phyloP scores from a whole-genome alignment of 331 rosid genomes.

The Malus hybrid region DNA sequence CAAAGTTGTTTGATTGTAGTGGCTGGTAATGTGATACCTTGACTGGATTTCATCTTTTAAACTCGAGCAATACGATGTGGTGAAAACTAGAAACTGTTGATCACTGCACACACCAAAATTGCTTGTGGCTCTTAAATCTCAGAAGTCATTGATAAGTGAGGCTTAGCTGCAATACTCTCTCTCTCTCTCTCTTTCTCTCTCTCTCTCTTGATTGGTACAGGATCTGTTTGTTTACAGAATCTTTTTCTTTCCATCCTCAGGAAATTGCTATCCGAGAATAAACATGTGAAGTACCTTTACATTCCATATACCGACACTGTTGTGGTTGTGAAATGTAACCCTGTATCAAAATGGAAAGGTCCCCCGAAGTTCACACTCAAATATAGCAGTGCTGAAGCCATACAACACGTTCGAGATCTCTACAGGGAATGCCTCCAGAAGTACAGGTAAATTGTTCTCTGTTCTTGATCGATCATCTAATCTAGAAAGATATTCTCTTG shows the following conservation, averaged over 20 bases:
- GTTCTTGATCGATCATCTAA: constrained; percentile 8
- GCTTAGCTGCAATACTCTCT: background rate
- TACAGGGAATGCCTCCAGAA: constrained; percentile 60
- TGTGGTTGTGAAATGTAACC: constrained; percentile 89
- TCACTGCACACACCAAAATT: background rate
- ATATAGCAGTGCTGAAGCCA: constrained; percentile 66
- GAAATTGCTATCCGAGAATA: constrained; percentile 76
- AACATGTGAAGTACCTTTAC: constrained; percentile 83
- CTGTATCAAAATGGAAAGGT: constrained; percentile 85
- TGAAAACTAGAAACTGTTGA: background rate
- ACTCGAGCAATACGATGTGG: background rate
- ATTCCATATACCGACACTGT: constrained; percentile 71
- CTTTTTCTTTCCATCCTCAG: constrained; percentile 30
- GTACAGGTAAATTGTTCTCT: constrained; percentile 41
- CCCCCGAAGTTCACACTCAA: constrained; percentile 81
- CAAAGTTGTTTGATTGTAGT: background rate
- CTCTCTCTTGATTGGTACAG: background rate
- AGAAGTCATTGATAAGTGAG: background rate
- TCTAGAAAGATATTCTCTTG: background rate
- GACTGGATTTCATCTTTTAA: background rate
- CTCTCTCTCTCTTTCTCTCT: background rate
- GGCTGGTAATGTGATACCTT: background rate
- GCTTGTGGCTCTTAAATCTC: background rate
- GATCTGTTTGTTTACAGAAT: background rate
- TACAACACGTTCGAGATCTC: constrained; percentile 70